Base-by-base conservation (phyloP, 306 rosid species). In the Notholithocarpus densiflorus region DNA sequence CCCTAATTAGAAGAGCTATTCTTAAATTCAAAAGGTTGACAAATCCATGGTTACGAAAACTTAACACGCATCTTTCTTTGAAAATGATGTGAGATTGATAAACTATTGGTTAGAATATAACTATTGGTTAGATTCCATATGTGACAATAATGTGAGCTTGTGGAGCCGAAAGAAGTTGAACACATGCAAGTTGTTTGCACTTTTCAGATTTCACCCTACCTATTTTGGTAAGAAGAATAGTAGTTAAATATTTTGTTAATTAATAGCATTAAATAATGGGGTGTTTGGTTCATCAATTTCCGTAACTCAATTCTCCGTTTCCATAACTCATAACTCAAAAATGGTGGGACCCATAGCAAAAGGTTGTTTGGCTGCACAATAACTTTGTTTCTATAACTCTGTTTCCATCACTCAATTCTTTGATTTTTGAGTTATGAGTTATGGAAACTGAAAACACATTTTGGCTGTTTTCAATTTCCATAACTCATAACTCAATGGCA, bases 31-130 rank as follows among this genome's bases (percentile, higher is more conserved):
- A 65, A 72, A 48, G 18, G 59, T 73, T 37, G 74, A 68, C 54
- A 27, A 43, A 40, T 54, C 74, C 55, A 8, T 27, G 71, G 83
- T 27, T 23, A 34, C 65, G 53, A 12, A 66, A 29, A 61, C 74
- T 80, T 71, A 11, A 18, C 43, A 71, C 57, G 76, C 52, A 43
- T 64, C 71, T n/a, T 75, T 72, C 65, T 45, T 71, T 21, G 77
- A 71, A 57, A 71, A 52, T 51, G 76, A 78, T 52, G 57, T 53
- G 29, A 73, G 68, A 51, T 24, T 2, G 8, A 70, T 48, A 20
- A 18, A 2, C 37, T 32, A 9, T 24, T 6, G 26, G 23, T 6
- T 45, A 66, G 26, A 8, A n/a, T n/a, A n/a, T n/a, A n/a, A 4
- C 37, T 32, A 9, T 24, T 6, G 26, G 23, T 6, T 45, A 66